phyloP scores from a whole-genome alignment of 306 rosid genomes.

The Cucurbita maxima region DNA sequence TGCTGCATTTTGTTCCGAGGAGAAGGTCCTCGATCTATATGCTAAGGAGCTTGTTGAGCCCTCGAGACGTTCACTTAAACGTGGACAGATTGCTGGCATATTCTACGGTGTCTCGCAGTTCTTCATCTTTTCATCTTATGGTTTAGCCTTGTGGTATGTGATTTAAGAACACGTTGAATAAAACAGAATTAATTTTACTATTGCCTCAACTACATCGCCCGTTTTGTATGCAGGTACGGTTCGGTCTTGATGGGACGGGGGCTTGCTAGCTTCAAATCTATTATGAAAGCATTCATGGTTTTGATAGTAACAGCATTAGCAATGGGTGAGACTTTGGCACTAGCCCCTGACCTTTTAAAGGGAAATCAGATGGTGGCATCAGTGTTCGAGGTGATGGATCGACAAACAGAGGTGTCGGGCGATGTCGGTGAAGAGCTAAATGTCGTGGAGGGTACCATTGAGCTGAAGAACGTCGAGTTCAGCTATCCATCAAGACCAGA shows the following conservation, averaged over 20 bases:
- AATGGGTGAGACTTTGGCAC: slow-evolving; percentile 82
- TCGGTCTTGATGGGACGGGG: slow-evolving; percentile 79
- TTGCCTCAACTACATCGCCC: not conserved
- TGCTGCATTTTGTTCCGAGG: slow-evolving; percentile 88
- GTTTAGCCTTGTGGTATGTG: slow-evolving; percentile 80
- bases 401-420: slow-evolving; percentile 43
- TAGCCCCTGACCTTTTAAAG: slow-evolving; percentile 85
- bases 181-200: not conserved
- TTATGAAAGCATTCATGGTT: slow-evolving; percentile 94
- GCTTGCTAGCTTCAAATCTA: slow-evolving; percentile 74
- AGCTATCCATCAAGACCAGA: slow-evolving; percentile 90
- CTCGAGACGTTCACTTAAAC: slow-evolving; percentile 52
- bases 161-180: not conserved
- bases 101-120: slow-evolving; percentile 80
- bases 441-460: slow-evolving; percentile 71
- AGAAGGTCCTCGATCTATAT: slow-evolving; percentile 63
- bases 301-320: slow-evolving; percentile 80
- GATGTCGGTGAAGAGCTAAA: slow-evolving; percentile 59
- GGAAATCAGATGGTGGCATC: slow-evolving; percentile 96
- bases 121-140: slow-evolving; percentile 93
- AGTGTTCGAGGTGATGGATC: slow-evolving; percentile 66
- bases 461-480: slow-evolving; percentile 57
- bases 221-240: slow-evolving; percentile 62
- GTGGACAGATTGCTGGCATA: slow-evolving; percentile 89
- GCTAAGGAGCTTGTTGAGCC: slow-evolving; percentile 70